These are phyloP conservation scores for Kalaharituber pfeilii DNA, from an alignment of 2,329 filamentous ascomycete species.

Conservation along the genomic window DNA sequence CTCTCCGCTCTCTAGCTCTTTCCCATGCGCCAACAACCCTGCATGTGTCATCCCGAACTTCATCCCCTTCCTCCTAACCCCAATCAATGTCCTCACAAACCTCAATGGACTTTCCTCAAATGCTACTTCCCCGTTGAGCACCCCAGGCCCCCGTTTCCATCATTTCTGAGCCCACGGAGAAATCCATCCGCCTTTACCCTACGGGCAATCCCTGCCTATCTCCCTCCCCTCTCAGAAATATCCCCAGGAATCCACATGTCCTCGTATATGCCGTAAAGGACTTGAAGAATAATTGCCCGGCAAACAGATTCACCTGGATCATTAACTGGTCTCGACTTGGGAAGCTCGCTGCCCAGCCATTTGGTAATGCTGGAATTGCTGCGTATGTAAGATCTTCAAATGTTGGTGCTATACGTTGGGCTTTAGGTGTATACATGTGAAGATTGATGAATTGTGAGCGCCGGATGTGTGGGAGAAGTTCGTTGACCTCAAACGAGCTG, in stretches of 20 bases:
- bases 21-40: conserved; percentile 25
- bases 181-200: conserved; percentile 8
- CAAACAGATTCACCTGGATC: conserved; percentile 44
- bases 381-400: conserved; percentile 31
- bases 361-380: background rate
- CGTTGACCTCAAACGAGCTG: conserved; percentile 43
- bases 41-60: conserved; percentile 31
- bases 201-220: conserved; percentile 2
- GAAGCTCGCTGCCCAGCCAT: background rate
- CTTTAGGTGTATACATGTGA: conserved; percentile 37
- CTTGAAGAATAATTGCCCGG: conserved; percentile 50
- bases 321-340: conserved; percentile 12
- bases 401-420: conserved; percentile 26
- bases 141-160: background rate
- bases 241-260: conserved; percentile 36
- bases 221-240: conserved; percentile 27
- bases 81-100: conserved; percentile 29
- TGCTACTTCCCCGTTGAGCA: no score
- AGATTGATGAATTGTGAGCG: conserved; percentile 27
- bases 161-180: conserved; percentile 8
- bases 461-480: conserved; percentile 31
- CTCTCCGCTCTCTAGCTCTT: no score
- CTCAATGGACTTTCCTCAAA: conserved; percentile 29
- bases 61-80: conserved; percentile 26
- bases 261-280: conserved; percentile 38